Percentiles rank a stretch among this genome's conserved stretches.
Evolutionary conservation across 345 rosid species (phyloP).

Genomic region (Gossypium bickii): DNA sequence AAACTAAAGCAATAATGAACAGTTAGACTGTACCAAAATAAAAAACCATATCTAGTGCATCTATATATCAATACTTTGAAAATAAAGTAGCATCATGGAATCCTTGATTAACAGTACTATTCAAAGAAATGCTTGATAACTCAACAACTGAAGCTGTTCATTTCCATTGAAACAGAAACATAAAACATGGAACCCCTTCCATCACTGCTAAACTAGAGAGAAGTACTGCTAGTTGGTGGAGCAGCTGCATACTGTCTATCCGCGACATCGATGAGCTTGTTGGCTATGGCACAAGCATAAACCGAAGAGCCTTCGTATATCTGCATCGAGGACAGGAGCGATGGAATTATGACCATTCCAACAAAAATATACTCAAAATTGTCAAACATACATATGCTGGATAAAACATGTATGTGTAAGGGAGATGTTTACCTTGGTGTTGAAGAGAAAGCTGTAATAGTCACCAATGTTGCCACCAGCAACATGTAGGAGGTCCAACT

Average conservation of each 20-base stretch:
- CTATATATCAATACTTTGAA: not conserved
- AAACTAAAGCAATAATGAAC: not conserved
- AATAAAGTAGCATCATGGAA: not conserved
- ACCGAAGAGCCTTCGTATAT: constrained; percentile 11
- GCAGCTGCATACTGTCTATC: constrained; percentile 53
- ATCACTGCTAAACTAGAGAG: not conserved
- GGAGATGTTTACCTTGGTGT: constrained; percentile 60
- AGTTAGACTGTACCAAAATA: not conserved
- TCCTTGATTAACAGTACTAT: not conserved
- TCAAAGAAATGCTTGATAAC: not conserved
- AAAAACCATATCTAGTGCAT: not conserved
- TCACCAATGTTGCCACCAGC: constrained; percentile 91
- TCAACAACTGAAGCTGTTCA: not conserved
- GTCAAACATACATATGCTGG: not conserved
- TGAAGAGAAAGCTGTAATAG: constrained; percentile 66
- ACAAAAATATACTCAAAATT: not conserved
- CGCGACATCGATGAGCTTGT: constrained; percentile 65
- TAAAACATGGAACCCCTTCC: not conserved
- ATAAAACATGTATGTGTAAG: not conserved
- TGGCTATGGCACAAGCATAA: constrained; percentile 48
- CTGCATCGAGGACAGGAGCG: not conserved
- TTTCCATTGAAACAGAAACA: not conserved
- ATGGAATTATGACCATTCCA: not conserved
- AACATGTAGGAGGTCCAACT: constrained; percentile 74
- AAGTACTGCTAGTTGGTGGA: constrained; percentile 28